Conservation (phyloP, 2,329 filamentous ascomycete genomes). For the Paramyrothecium roridum region DNA sequence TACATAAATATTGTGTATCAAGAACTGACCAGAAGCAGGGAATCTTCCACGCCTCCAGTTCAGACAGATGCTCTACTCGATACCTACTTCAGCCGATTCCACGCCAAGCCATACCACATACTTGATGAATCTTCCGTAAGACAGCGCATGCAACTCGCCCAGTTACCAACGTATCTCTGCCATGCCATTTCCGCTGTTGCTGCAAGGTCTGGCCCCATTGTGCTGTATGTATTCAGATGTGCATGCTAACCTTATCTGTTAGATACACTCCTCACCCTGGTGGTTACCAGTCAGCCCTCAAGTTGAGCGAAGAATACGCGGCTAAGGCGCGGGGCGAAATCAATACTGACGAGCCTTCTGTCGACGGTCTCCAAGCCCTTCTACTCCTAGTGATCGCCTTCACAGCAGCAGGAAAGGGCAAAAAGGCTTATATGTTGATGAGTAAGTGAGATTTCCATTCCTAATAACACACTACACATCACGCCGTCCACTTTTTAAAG, state of each 20-base stretch:
- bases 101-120: conserved; percentile 79
- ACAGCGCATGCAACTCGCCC: conserved; percentile 67
- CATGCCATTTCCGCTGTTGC: conserved; percentile 60
- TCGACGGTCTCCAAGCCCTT: conserved; percentile 73
- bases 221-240: too few relatives aligned
- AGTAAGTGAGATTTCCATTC: too few relatives aligned
- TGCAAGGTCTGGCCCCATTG: conserved; percentile 58
- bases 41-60: conserved; percentile 41
- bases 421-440: conserved; percentile 83
- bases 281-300: conserved; percentile 64
- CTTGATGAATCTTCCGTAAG: conserved; percentile 74
- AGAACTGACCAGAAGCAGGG: conserved; percentile 25
- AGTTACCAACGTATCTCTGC: conserved; percentile 55
- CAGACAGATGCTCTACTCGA: conserved; percentile 66
- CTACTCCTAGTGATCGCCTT: conserved; percentile 73
- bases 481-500: neutral
- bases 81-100: conserved; percentile 75
- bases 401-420: conserved; percentile 74
- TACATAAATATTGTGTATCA: neutral
- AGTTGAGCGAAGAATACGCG: conserved; percentile 70
- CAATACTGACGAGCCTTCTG: conserved; percentile 76
- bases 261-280: conserved; percentile 66
- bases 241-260: conserved; percentile 3
- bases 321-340: conserved; percentile 65
- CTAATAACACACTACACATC: too few relatives aligned